These are phyloP conservation scores for Berkeleyomyces rouxiae DNA, from an alignment of 2,329 filamentous ascomycete species.

Conservation along the genomic window DNA sequence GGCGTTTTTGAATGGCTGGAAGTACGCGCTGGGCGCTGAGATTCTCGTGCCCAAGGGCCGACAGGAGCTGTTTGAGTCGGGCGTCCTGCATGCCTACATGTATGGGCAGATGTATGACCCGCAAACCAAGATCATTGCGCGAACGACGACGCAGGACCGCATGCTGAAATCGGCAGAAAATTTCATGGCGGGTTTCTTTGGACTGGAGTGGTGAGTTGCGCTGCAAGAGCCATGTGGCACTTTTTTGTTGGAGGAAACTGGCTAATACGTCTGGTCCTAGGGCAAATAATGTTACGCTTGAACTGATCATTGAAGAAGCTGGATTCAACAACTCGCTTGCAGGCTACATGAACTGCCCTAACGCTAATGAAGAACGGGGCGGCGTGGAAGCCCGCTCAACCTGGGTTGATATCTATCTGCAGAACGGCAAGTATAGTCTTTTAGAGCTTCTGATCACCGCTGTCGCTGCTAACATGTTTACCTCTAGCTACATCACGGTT, in stretches of 20 bases:
- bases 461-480: not conserved
- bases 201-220: constrained; percentile 41
- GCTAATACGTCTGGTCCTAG: constrained; percentile 17
- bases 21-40: constrained; percentile 50
- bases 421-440: constrained; percentile 28
- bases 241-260: not conserved
- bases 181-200: constrained; percentile 66
- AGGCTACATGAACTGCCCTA: constrained; percentile 50
- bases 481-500: constrained; percentile 40
- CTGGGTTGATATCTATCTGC: constrained; percentile 51
- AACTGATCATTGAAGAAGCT: constrained; percentile 48
- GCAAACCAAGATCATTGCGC: constrained; percentile 53
- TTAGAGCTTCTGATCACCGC: not conserved
- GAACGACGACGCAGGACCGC: constrained; percentile 60
- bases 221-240: not conserved
- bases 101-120: constrained; percentile 57
- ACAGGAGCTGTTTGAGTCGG: constrained; percentile 54
- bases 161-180: constrained; percentile 67
- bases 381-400: constrained; percentile 36
- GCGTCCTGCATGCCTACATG: constrained; percentile 53
- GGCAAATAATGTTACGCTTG: constrained; percentile 55
- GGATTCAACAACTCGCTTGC: constrained; percentile 56
- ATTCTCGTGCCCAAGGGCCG: constrained; percentile 58
- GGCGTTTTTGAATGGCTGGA: constrained; percentile 53
- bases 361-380: constrained; percentile 33